Evolutionary conservation across 805 yeast genomes (phyloP).

Genomic region (Candida endomychidarum): DNA sequence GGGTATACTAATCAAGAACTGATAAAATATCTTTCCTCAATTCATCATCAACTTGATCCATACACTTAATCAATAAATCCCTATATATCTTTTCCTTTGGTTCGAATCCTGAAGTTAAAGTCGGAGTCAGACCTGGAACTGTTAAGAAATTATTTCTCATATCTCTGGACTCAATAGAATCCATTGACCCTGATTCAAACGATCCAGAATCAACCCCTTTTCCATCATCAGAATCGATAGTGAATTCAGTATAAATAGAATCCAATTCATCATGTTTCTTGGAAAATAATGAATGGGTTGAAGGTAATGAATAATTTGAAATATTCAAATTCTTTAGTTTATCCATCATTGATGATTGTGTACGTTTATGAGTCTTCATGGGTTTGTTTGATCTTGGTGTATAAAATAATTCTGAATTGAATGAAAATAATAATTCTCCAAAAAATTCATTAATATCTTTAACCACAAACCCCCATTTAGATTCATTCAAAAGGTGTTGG

Average conservation of each 20-base stretch:
- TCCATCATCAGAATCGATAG: slow-evolving; percentile 9
- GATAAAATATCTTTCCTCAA: slow-evolving; percentile 11
- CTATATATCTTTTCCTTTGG: slow-evolving; percentile 10
- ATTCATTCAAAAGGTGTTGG: slow-evolving; percentile 43
- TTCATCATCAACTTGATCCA: slow-evolving; percentile 9
- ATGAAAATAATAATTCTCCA: slow-evolving; percentile 35
- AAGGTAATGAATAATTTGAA: slow-evolving; percentile 13
- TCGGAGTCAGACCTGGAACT: slow-evolving; percentile 13
- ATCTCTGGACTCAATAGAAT: slow-evolving; percentile 3
- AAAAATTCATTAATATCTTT: slow-evolving; percentile 39
- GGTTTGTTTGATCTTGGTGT: neutral
- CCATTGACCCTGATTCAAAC: no score
- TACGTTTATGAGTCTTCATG: slow-evolving; percentile 15
- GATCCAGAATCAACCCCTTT: neutral
- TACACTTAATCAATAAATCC: slow-evolving; percentile 13
- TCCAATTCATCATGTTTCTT: slow-evolving; percentile 21
- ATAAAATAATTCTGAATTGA: slow-evolving; percentile 33
- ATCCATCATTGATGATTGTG: slow-evolving; percentile 24
- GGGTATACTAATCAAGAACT: no score
- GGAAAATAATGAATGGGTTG: slow-evolving; percentile 14
- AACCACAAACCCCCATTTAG: slow-evolving; percentile 41
- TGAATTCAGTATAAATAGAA: slow-evolving; percentile 29
- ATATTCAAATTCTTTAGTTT: slow-evolving; percentile 28
- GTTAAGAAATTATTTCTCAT: slow-evolving; percentile 11
- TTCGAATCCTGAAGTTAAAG: no score